Conservation (phyloP, 139 green algal species). For the Haematococcus sp. region DNA sequence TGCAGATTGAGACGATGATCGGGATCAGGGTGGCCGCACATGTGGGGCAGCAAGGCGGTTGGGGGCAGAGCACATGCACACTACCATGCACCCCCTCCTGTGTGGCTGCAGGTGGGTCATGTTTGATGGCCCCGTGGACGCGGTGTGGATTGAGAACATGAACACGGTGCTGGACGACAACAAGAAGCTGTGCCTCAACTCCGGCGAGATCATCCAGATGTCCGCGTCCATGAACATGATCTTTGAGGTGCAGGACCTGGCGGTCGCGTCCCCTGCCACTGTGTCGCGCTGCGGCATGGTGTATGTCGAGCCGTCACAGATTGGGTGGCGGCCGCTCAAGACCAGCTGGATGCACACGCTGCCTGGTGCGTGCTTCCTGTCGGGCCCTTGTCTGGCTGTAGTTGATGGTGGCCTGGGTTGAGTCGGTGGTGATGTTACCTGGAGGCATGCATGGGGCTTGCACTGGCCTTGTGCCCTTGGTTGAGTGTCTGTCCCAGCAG, state of each 20-base stretch:
- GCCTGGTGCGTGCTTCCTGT: slow-evolving; percentile 2
- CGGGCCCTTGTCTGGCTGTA: too few species aligned
- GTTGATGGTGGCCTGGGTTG: not conserved
- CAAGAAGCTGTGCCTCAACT: slow-evolving; percentile 84
- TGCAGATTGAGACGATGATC: too few species aligned
- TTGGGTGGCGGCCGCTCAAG: slow-evolving; percentile 47
- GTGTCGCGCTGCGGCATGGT: slow-evolving; percentile 84
- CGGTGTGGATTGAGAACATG: slow-evolving; percentile 82
- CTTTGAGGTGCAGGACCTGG: slow-evolving; percentile 73
- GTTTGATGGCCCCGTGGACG: slow-evolving; percentile 71
- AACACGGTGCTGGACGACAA: slow-evolving; percentile 84
- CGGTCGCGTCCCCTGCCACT: slow-evolving; percentile 74
- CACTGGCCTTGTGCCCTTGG: too few species aligned
- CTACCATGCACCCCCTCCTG: too few species aligned
- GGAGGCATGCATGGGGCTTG: not conserved
- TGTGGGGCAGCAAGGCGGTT: too few species aligned
- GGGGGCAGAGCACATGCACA: too few species aligned
- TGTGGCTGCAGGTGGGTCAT: slow-evolving; percentile 33
- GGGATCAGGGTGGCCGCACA: too few species aligned
- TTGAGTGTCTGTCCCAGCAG: too few species aligned
- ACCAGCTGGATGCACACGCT: slow-evolving; percentile 44
- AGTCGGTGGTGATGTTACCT: not conserved
- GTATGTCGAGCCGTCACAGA: slow-evolving; percentile 59
- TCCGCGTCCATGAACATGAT: slow-evolving; percentile 31
- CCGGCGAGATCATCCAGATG: slow-evolving; percentile 78